Base-by-base conservation (phyloP, 805 yeast genomes). In the Candida andamanensis region DNA sequence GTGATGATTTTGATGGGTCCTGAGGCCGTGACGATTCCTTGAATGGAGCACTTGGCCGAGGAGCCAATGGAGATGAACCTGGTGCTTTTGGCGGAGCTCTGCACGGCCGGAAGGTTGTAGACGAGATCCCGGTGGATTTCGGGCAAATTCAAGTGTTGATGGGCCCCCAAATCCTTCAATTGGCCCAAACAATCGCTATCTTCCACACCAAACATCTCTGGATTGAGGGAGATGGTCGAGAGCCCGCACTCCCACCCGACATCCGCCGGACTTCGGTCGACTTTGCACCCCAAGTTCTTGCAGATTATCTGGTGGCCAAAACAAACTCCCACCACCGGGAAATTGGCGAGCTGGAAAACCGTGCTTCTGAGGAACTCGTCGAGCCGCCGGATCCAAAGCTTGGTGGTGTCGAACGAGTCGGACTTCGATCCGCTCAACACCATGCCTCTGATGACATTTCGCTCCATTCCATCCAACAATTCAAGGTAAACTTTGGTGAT, bases 221-320 rank as follows among this genome's bases (percentile, higher is more conserved):
- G 56, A 37, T 76, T 75, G 14, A 79, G 41, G 4, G 57, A 38
- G 10, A 84, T 60, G 20, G 70, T 60, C 10, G 70, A 62, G 4
- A 74, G 62, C 0, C 95, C 89, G 15, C 72, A 60, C 54, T 87
- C 96, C 82, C 87, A 78, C 2, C 92, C 92, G 27, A 55, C 42
- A 1, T 68, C 68, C 7, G 51, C 33, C 5, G 43, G 28, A 51
- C 76, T 82, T 36, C 75, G 60, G 8, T 58, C 72, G 3, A 82
- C 82, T 28, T 55, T 56, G 15, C 73, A 71, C 2, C 85, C 90
- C 27, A 84, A 53, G 5, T 82, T 76, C 32, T 80, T 70, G 1
- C 77, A 79, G 11, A 86, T 54, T 15, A 85, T 67, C 52, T 86
- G 96, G 55, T 87, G 96, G 5, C 95, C 96, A 52, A 85, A 86